Evolutionary conservation across 257 asterid genomes (phyloP).

Genomic region (Solanum raphanifolium): DNA sequence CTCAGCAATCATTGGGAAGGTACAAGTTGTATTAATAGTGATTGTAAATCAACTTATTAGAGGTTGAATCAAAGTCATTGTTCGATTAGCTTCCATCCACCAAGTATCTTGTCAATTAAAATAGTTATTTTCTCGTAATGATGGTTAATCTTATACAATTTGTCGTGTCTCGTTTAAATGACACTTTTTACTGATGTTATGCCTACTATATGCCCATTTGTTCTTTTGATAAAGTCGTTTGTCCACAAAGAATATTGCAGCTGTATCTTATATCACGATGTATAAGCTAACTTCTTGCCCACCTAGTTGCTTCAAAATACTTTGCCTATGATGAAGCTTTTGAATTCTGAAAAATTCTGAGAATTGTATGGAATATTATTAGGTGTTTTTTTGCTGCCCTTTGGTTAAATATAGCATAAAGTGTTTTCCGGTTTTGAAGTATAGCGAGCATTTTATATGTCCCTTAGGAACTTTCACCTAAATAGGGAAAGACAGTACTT

Average conservation of each 20-base stretch:
- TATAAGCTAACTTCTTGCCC: background rate
- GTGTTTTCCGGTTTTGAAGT: background rate
- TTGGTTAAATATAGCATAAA: background rate
- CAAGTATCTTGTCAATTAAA: background rate
- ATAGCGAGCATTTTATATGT: background rate
- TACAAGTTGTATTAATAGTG: background rate
- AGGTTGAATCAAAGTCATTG: background rate
- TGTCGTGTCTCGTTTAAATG: background rate
- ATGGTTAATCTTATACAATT: background rate
- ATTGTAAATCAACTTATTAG: background rate
- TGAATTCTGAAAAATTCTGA: background rate
- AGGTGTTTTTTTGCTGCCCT: background rate
- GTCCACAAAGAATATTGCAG: background rate
- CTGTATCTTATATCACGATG: background rate
- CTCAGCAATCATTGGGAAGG: slow-evolving; percentile 60
- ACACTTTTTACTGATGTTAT: background rate
- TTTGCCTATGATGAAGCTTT: background rate
- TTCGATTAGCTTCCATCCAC: background rate
- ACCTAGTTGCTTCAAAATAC: background rate
- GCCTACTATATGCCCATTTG: background rate
- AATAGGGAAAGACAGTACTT: background rate
- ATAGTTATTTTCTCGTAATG: background rate
- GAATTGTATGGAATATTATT: background rate
- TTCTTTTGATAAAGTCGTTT: background rate
- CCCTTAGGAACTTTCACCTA: background rate